Percentiles rank a stretch among this genome's conserved stretches.
Conservation (phyloP, 2,329 filamentous ascomycete genomes). For the Neoscytalidium dimidiatum region DNA sequence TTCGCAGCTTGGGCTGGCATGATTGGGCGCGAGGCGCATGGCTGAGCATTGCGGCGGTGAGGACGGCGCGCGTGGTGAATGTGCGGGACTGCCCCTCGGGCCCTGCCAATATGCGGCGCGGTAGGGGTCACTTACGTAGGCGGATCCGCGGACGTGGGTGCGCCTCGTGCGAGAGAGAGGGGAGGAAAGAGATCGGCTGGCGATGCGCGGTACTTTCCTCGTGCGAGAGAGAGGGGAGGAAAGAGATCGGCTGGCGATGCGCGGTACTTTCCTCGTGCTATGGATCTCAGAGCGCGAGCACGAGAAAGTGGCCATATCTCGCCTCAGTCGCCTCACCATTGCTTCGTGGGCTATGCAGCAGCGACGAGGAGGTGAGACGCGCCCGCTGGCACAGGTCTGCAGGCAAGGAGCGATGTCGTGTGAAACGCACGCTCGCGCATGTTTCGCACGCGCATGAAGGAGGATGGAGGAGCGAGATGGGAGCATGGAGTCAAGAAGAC, state of each 20-base stretch:
- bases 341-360: neutral
- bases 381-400: no score
- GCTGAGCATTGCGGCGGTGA: neutral
- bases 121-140: neutral
- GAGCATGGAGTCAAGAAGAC: neutral
- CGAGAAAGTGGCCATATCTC: neutral
- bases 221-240: no score
- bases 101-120: neutral
- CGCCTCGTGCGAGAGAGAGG: neutral
- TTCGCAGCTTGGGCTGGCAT: neutral
- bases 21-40: neutral
- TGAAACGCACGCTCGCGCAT: slow-evolving; percentile 1
- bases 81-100: neutral
- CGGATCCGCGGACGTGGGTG: neutral
- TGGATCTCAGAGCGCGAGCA: neutral
- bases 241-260: neutral
- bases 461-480: neutral
- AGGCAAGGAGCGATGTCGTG: neutral
- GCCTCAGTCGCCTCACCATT: neutral
- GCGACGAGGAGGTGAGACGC: neutral
- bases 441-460: slow-evolving; percentile 16
- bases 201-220: neutral
- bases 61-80: neutral
- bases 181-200: neutral
- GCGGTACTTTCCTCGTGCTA: neutral